Conservation (phyloP, 495 filamentous ascomycete species). For the Amorphotheca resinae region DNA sequence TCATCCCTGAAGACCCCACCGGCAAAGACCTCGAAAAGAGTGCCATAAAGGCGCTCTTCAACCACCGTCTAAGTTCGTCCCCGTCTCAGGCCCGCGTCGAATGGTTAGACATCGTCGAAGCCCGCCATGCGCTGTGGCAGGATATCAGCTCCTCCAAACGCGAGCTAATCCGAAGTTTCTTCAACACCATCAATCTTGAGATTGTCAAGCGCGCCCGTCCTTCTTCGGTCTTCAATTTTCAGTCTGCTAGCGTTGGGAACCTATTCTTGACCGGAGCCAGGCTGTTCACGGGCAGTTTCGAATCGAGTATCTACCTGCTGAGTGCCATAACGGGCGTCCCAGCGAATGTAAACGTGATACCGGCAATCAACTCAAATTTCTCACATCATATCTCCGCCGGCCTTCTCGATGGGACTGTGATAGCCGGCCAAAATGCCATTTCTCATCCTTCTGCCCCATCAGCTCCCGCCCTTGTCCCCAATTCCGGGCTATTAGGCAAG, state of each 20-base stretch:
- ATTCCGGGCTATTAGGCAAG: neutral
- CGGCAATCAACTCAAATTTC: constrained; percentile 88
- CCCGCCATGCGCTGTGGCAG: constrained; percentile 59
- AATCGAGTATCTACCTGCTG: constrained; percentile 70
- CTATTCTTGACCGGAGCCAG: constrained; percentile 80
- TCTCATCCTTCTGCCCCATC: constrained; percentile 55
- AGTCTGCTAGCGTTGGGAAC: constrained; percentile 82
- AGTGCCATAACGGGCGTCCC: constrained; percentile 72
- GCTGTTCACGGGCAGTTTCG: constrained; percentile 70
- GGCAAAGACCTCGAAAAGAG: constrained; percentile 38
- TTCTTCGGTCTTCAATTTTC: constrained; percentile 73
- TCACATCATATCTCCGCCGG: constrained; percentile 85
- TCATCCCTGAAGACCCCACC: constrained; percentile 57
- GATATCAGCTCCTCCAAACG: constrained; percentile 71
- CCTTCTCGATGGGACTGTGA: constrained; percentile 60
- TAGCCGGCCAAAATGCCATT: constrained; percentile 87
- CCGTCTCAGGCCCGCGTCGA: constrained; percentile 43
- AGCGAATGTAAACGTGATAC: constrained; percentile 61
- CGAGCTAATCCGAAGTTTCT: constrained; percentile 81
- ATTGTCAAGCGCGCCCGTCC: constrained; percentile 77
- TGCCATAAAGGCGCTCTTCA: constrained; percentile 72
- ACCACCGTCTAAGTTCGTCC: constrained; percentile 60
- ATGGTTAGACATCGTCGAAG: constrained; percentile 87
- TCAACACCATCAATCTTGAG: constrained; percentile 80
- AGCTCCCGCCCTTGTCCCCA: constrained; percentile 17